Base-by-base conservation (phyloP, 352 stramenopile species). In the Globisporangium solare region DNA sequence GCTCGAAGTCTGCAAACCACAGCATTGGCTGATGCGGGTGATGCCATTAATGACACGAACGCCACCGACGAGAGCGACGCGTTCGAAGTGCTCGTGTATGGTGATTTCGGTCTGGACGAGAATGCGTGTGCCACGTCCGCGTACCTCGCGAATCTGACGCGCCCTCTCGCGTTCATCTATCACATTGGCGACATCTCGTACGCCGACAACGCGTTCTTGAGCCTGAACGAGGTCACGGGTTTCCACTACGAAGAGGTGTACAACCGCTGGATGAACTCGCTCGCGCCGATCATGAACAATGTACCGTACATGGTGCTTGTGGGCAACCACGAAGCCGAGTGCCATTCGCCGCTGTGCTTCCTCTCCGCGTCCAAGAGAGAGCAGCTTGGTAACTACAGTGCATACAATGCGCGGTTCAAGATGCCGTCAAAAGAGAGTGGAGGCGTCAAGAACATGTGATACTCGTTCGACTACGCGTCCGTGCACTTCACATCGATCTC, bases 281-380 rank as follows among this genome's bases (percentile, higher is more conserved):
- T 94, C 37, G 58, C 71, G 31, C 66, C 76, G 1, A 39, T 80
- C 46, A 86, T 83, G 74, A 63, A 46, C 15, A 27, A 63, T 11
- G 51, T 87, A 37, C 84, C 88, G 24, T 96, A 94, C 73, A 95
- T 96, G 86, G 79, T 91, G 17, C 42, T 78, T 7, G 69, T 85
- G 3, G 87, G 87, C 20, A 97, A 97, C 66, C 88, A 96, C 66
- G 88, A 97, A 51, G 83, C 84, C 14, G 86, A 97, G 60, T 96
- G 86, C 57, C 78, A 94, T 60, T 91, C 76, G 20, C 73, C 80
- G 0, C 20, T 42, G 12, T 96, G 86, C 48, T 48, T 79, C 0
- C 2, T 81, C 3, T 88, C 78, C 21, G 47, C 20, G 0, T 64
- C 54, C 45, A 83, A 85, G 60, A 76, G 70, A 54, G 61, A 82